Conservation (phyloP, 192 early-diverging fungal species). For the Coemansia sp. region DNA sequence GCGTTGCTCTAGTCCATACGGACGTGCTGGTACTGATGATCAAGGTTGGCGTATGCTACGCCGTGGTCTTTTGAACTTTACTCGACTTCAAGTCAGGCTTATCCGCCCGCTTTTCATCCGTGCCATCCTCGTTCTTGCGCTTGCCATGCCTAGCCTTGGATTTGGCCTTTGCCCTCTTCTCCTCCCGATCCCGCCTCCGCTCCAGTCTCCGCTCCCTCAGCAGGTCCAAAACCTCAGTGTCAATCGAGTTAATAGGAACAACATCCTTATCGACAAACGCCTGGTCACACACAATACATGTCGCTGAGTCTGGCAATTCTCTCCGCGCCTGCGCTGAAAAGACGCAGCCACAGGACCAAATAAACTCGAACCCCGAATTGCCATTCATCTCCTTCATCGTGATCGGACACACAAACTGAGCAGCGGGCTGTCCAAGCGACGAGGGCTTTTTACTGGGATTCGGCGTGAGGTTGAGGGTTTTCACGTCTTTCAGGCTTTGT, state of each 20-base stretch:
- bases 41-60: too few species aligned
- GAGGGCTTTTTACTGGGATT: neutral
- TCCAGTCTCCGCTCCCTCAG: conserved; percentile 13
- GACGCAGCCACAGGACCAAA: conserved; percentile 51
- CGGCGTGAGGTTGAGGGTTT: conserved; percentile 12
- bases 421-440: conserved; percentile 17
- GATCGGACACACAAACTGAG: conserved; percentile 48
- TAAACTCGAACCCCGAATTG: conserved; percentile 37
- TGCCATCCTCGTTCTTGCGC: conserved; percentile 7
- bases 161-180: neutral
- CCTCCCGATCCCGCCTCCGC: conserved; percentile 12
- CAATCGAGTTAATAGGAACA: conserved; percentile 34
- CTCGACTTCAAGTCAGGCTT: neutral
- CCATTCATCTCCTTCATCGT: conserved; percentile 55
- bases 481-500: conserved; percentile 20
- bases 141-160: neutral
- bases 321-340: conserved; percentile 38
- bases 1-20: too few species aligned
- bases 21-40: too few species aligned
- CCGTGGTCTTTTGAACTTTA: neutral
- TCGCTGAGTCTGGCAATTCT: conserved; percentile 16
- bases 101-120: neutral
- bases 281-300: conserved; percentile 26
- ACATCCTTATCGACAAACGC: conserved; percentile 13
- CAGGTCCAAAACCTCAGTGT: conserved; percentile 13